Percentiles rank a stretch among this genome's conserved stretches.
phyloP scores from a whole-genome alignment of 805 yeast genomes.

The Wickerhamiella spandovensis region DNA sequence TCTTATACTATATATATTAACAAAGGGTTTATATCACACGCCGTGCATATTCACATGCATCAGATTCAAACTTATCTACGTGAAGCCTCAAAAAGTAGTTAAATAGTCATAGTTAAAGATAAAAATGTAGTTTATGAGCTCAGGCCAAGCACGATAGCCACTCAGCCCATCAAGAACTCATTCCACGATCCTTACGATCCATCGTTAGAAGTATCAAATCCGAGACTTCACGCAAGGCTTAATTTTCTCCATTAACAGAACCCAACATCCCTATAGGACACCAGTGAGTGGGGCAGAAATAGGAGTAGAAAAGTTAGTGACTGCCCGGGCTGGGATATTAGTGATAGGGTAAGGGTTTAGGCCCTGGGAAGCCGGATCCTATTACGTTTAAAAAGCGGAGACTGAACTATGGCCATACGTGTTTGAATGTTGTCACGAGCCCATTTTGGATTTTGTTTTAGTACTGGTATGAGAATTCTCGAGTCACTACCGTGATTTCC shows the following conservation, averaged over 20 bases:
- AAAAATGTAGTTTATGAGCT: slow-evolving; percentile 6
- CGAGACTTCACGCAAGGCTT: slow-evolving; percentile 13
- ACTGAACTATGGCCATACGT: too few species aligned
- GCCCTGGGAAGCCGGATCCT: background rate
- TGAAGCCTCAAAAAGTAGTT: too few species aligned
- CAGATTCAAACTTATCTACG: too few species aligned
- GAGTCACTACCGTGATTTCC: too few species aligned
- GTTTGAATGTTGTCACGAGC: too few species aligned
- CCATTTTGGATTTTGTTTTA: too few species aligned
- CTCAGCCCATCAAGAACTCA: slow-evolving; percentile 13
- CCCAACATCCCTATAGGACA: slow-evolving; percentile 18
- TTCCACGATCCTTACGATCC: slow-evolving; percentile 16
- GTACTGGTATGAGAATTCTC: too few species aligned
- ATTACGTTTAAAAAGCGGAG: too few species aligned
- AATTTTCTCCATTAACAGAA: slow-evolving; percentile 25
- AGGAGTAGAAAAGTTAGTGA: slow-evolving; percentile 15
- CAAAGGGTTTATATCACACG: background rate
- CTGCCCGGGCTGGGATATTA: background rate
- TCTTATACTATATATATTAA: too few species aligned
- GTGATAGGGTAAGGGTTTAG: background rate
- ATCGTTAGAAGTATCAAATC: slow-evolving; percentile 18
- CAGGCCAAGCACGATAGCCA: slow-evolving; percentile 9
- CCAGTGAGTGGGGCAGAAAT: slow-evolving; percentile 24
- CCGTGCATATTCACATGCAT: too few species aligned
- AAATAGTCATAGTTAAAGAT: background rate